phyloP scores from a whole-genome alignment of 1,139 yeast genomes.

The Geotrichum bryndzae region DNA sequence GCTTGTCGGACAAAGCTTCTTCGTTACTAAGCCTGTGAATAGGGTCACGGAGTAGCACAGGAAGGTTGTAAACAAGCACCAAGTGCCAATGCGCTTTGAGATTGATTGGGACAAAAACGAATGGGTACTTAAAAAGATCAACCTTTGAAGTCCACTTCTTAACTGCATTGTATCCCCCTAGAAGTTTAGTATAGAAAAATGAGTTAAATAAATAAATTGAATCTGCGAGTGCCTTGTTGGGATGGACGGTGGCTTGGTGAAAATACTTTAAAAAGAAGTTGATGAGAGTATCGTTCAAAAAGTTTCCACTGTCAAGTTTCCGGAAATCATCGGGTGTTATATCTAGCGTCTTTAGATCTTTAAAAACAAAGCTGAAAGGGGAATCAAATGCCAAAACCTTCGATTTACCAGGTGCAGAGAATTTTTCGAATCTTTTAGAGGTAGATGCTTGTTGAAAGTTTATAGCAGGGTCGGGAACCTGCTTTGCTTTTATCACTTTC shows the following conservation, averaged over 20 bases:
- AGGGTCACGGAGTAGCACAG: conserved; percentile 18
- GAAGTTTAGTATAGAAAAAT: conserved; percentile 54
- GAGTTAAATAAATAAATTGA: conserved; percentile 68
- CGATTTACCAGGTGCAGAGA: background rate
- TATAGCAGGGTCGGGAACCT: background rate
- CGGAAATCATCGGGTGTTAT: conserved; percentile 32
- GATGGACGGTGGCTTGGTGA: conserved; percentile 17
- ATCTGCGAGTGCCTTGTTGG: conserved; percentile 21
- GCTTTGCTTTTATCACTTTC: background rate
- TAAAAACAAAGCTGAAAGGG: conserved; percentile 25
- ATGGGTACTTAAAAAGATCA: conserved; percentile 55
- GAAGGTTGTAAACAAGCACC: conserved; percentile 38
- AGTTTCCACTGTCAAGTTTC: conserved; percentile 36
- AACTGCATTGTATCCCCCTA: conserved; percentile 52
- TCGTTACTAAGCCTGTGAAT: background rate
- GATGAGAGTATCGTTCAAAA: conserved; percentile 40
- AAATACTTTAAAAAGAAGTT: conserved; percentile 36
- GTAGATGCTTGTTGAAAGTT: background rate
- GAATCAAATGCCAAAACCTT: background rate
- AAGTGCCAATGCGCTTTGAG: conserved; percentile 83
- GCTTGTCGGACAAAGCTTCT: background rate
- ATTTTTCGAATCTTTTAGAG: background rate
- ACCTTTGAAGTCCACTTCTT: conserved; percentile 74
- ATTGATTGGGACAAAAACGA: conserved; percentile 75
- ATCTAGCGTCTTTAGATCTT: conserved; percentile 29